Base-by-base conservation (phyloP, 805 yeast genomes). In the Wickerhamiella azyma region DNA sequence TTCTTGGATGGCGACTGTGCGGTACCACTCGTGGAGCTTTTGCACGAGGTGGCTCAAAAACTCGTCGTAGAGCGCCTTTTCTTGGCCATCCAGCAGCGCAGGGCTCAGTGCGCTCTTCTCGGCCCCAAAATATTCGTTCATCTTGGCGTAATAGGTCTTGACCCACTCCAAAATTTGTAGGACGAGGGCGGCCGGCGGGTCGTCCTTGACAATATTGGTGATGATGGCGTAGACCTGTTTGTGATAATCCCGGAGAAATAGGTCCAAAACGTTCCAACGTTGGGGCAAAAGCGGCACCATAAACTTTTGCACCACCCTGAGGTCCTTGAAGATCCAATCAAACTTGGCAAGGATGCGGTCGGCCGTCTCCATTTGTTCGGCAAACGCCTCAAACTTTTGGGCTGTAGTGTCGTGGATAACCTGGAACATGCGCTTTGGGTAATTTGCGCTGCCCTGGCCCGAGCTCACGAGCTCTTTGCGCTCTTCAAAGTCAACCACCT, bases 21-120 rank as follows among this genome's bases (percentile, higher is more conserved):
- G 60, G 61, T 85, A 76, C 97, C 97, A 92, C 64, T 85, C 94
- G 13, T 72, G 73, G 70, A 89, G 80, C 61, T 85, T 85, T 18
- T 64, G 64, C 2, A 80, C 74, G 45, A 85, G 76, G 52, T 86
- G 72, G 49, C 72, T 69, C 61, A 85, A 66, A 59, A 85, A 88
- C 57, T 89, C 96, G 46, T 76, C 79, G 55, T 88, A 70, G 9
- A 92, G 71, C 30, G 70, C 69, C 46, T 79, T 79, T 61, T 83
- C 85, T 52, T 79, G 76, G 26, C 77, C 80, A 35, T 79, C 86
- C 5, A 68, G 86, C 77, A 60, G 81, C 66, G 55, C 79, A 64
- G 50, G 92, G 67, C 51, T 72, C 66, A 50, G 70, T 52, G 38
- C 53, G 5, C 65, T 68, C 50, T 75, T 74, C 3, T 66, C 55